These are phyloP conservation scores for Pelargonium australe DNA, from an alignment of 441 rosid genomes.

Conservation along the genomic window DNA sequence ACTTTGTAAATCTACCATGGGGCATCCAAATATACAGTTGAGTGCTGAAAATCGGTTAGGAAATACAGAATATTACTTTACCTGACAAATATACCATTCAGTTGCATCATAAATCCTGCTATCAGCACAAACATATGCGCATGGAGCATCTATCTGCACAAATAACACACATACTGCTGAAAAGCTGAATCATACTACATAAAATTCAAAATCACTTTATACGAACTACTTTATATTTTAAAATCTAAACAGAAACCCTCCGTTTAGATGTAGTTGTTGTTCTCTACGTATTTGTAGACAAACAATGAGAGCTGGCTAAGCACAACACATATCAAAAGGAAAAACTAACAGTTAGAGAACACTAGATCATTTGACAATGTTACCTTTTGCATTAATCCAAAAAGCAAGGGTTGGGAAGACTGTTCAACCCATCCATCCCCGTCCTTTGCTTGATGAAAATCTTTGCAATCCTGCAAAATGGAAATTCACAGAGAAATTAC, in stretches of 20 bases:
- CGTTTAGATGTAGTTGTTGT: not conserved
- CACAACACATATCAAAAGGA: conserved; percentile 1
- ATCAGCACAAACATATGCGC: conserved; percentile 82
- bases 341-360: not conserved
- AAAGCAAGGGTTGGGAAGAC: conserved; percentile 63
- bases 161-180: conserved; percentile 12
- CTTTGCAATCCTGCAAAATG: conserved; percentile 75
- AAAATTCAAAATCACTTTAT: not conserved
- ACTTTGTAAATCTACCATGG: too few relatives aligned
- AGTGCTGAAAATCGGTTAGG: not conserved
- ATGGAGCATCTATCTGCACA: conserved; percentile 69
- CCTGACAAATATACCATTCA: conserved; percentile 97
- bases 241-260: not conserved
- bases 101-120: conserved; percentile 84
- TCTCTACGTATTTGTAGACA: conserved; percentile 2
- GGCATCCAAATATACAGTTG: too few relatives aligned
- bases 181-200: conserved; percentile 7
- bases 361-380: not conserved
- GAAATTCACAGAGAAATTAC: conserved; percentile 16
- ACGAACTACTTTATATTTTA: not conserved
- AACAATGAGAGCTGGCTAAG: conserved; percentile 6
- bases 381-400: conserved; percentile 86
- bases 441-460: conserved; percentile 89
- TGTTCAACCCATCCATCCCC: conserved; percentile 99
- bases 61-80: conserved; percentile 22